These are phyloP conservation scores for Gracilariopsis chorda DNA, from an alignment of 23 red algal species.

Conservation along the genomic window DNA sequence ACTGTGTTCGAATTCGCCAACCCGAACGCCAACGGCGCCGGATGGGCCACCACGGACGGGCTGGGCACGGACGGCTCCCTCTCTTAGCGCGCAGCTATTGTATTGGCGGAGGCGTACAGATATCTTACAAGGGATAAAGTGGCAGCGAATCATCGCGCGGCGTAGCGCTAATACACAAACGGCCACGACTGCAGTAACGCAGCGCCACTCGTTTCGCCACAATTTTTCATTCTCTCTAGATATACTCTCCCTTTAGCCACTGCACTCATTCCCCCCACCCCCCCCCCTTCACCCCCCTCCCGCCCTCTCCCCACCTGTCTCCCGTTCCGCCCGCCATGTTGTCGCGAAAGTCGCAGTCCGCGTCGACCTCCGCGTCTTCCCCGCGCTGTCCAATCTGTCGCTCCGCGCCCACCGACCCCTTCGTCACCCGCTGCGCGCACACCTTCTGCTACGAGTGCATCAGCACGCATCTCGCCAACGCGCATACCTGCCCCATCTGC, in stretches of 20 bases:
- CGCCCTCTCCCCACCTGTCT: not conserved
- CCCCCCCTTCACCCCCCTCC: not conserved
- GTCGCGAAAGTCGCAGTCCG: not conserved
- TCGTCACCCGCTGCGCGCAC: conserved; percentile 76
- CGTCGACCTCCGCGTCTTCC: not conserved
- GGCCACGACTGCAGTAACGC: too few relatives aligned
- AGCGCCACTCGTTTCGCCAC: too few relatives aligned
- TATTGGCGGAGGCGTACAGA: too few relatives aligned
- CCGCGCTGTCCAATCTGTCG: conserved; percentile 81
- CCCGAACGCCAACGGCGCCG: not conserved
- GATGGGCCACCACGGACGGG: not conserved
- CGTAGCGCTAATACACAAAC: too few relatives aligned
- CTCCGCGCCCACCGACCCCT: conserved; percentile 49
- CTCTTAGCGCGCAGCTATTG: too few relatives aligned
- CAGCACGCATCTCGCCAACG: conserved; percentile 62
- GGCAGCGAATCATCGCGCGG: too few relatives aligned
- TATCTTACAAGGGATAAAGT: too few relatives aligned
- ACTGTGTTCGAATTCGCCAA: conserved; percentile 35
- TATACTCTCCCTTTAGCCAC: too few relatives aligned
- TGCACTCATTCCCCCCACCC: not conserved
- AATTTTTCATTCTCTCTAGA: too few relatives aligned
- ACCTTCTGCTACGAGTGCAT: conserved; percentile 95
- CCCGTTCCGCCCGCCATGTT: not conserved
- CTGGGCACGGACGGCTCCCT: not conserved
- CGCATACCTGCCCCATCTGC: conserved; percentile 79